phyloP scores from a whole-genome alignment of 805 yeast species.

The Kazachstania viticola region DNA sequence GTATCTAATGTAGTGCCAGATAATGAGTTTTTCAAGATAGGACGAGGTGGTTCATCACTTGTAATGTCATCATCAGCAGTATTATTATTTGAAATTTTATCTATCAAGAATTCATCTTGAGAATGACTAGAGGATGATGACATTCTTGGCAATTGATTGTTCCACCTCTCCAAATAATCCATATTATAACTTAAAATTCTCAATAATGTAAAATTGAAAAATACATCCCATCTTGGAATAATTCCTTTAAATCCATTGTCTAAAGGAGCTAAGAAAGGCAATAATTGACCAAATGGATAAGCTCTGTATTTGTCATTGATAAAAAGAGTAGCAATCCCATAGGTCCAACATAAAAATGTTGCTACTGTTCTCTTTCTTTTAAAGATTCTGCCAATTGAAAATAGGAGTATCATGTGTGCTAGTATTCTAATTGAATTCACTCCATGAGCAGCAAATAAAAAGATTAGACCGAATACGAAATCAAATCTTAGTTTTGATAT shows the following conservation, averaged over 20 bases:
- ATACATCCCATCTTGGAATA: conserved; percentile 90
- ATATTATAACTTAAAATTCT: conserved; percentile 74
- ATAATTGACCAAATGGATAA: conserved; percentile 36
- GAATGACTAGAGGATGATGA: no score
- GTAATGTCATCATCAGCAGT: neutral
- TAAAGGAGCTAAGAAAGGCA: conserved; percentile 34
- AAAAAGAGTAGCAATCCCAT: conserved; percentile 69
- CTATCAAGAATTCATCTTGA: no score
- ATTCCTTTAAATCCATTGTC: conserved; percentile 63
- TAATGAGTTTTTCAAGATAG: conserved; percentile 1
- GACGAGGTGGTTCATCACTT: neutral
- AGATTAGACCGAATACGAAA: conserved; percentile 54
- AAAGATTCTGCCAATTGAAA: conserved; percentile 16
- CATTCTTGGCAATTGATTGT: conserved; percentile 35
- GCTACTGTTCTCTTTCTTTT: conserved; percentile 30
- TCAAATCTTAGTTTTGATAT: conserved; percentile 54
- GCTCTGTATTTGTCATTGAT: conserved; percentile 59
- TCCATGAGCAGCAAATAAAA: conserved; percentile 72
- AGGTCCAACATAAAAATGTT: conserved; percentile 49
- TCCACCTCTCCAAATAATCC: conserved; percentile 48
- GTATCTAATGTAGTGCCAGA: conserved; percentile 1
- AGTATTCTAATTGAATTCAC: conserved; percentile 52
- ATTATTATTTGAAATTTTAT: neutral
- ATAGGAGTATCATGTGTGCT: conserved; percentile 46
- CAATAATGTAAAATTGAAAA: conserved; percentile 78